Percentiles rank a stretch among this genome's conserved stretches.
Conservation (phyloP, 2,329 filamentous ascomycete species). For the Paecilomyces fulvus region DNA sequence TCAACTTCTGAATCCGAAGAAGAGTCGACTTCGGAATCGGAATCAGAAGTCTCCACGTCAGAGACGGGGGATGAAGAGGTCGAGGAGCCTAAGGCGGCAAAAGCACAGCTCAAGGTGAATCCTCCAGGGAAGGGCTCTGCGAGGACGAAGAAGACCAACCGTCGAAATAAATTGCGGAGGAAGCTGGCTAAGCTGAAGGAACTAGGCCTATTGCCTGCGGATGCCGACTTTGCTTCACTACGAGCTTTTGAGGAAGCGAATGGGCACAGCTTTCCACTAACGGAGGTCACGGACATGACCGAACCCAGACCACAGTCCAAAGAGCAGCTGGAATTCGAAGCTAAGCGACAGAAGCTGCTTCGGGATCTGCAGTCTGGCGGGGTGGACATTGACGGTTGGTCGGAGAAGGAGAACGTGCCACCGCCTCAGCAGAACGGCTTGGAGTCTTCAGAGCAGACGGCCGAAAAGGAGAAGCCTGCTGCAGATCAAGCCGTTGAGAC, state of each 20-base stretch:
- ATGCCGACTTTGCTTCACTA: conserved; percentile 46
- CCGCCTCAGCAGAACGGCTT: conserved; percentile 2
- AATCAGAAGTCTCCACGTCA: conserved; percentile 15
- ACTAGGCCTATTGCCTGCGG: conserved; percentile 42
- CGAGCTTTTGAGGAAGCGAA: conserved; percentile 24
- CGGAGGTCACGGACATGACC: conserved; percentile 14
- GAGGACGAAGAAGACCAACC: conserved; percentile 48
- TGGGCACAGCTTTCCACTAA: conserved; percentile 12
- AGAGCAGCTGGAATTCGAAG: conserved; percentile 41
- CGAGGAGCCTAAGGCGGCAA: conserved; percentile 7
- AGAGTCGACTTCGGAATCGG: conserved; percentile 24
- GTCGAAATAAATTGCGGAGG: conserved; percentile 42
- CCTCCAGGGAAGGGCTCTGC: conserved; percentile 43
- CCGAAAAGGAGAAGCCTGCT: not conserved
- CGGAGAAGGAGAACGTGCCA: conserved; percentile 23
- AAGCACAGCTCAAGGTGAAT: conserved; percentile 13
- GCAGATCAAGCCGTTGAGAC: not conserved
- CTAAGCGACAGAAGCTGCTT: conserved; percentile 44
- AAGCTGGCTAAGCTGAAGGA: conserved; percentile 46
- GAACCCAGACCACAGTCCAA: conserved; percentile 10
- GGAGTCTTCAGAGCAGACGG: not conserved
- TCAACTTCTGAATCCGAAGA: conserved; percentile 13
- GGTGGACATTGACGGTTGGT: conserved; percentile 36
- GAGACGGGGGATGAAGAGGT: conserved; percentile 27
- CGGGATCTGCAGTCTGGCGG: conserved; percentile 45